phyloP scores from a whole-genome alignment of 2,329 filamentous ascomycete species.

The Claviceps lovelessii region DNA sequence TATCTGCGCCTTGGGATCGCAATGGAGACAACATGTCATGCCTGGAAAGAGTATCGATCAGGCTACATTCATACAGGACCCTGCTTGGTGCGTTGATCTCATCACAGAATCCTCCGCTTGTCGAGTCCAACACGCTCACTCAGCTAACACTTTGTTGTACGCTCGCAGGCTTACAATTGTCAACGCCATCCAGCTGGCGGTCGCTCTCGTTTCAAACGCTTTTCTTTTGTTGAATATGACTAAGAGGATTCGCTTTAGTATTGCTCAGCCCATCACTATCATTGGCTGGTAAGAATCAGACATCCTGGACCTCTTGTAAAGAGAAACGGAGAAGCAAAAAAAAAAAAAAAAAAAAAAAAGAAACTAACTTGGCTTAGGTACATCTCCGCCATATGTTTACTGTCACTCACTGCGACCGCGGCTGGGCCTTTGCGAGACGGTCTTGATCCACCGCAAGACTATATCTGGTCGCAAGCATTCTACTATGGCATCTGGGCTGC shows the following conservation, averaged over 20 bases:
- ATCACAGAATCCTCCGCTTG: neutral
- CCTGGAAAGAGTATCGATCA: conserved; percentile 31
- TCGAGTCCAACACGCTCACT: neutral
- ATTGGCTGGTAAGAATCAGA: conserved; percentile 49
- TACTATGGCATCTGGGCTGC: conserved; percentile 77
- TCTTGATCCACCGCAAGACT: conserved; percentile 29
- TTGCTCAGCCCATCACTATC: conserved; percentile 75
- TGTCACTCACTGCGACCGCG: conserved; percentile 52
- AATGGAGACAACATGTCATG: conserved; percentile 52
- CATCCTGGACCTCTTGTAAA: neutral
- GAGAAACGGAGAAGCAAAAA: no score
- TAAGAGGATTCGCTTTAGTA: conserved; percentile 58
- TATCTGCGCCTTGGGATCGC: conserved; percentile 69
- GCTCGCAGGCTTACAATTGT: conserved; percentile 49
- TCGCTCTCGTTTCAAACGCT: conserved; percentile 65
- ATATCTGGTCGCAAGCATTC: conserved; percentile 65
- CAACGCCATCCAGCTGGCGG: conserved; percentile 63
- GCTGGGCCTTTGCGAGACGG: conserved; percentile 35
- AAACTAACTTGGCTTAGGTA: conserved; percentile 23
- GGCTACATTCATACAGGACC: conserved; percentile 47
- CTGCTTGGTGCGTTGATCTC: conserved; percentile 43
- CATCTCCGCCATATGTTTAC: conserved; percentile 48
- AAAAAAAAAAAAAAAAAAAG: no score
- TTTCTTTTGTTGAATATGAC: conserved; percentile 84
- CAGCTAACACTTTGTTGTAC: neutral